Conservation (phyloP, 495 filamentous ascomycete species). For the Penicillium malachiteum region DNA sequence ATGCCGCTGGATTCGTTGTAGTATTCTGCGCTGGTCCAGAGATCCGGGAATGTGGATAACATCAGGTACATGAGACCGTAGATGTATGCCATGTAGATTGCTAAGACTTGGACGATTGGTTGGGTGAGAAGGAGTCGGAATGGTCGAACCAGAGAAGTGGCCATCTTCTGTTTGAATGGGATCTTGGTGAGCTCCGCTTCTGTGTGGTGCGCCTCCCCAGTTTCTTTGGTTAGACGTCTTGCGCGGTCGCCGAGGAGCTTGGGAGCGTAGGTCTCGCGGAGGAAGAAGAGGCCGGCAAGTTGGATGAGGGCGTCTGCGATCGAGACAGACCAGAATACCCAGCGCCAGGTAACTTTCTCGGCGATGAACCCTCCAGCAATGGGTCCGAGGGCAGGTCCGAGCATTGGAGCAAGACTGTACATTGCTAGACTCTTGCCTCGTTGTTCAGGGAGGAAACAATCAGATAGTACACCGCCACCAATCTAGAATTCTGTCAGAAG, state of each 20-base stretch:
- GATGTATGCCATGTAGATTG: slow-evolving; percentile 64
- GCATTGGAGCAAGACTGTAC: slow-evolving; percentile 51
- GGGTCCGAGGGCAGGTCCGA: slow-evolving; percentile 55
- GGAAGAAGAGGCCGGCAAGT: slow-evolving; percentile 44
- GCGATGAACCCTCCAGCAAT: slow-evolving; percentile 54
- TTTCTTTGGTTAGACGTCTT: slow-evolving; percentile 57
- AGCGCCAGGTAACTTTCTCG: slow-evolving; percentile 55
- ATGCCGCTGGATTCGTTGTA: slow-evolving; percentile 62
- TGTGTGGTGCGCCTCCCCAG: slow-evolving; percentile 63
- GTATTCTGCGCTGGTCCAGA: slow-evolving; percentile 52
- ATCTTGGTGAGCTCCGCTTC: slow-evolving; percentile 57
- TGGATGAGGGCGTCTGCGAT: slow-evolving; percentile 52
- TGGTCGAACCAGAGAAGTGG: slow-evolving; percentile 47
- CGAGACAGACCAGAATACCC: slow-evolving; percentile 52
- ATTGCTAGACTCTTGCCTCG: slow-evolving; percentile 56
- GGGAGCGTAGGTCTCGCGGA: slow-evolving; percentile 40
- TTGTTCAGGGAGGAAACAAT: slow-evolving; percentile 43
- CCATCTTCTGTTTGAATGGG: slow-evolving; percentile 35
- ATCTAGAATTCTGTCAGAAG: slow-evolving; percentile 8
- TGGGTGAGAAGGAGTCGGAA: slow-evolving; percentile 59
- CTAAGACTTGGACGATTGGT: slow-evolving; percentile 58
- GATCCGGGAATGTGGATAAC: slow-evolving; percentile 63
- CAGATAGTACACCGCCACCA: slow-evolving; percentile 45
- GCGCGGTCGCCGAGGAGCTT: slow-evolving; percentile 57
- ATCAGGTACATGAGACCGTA: slow-evolving; percentile 75